Percentiles rank a stretch among this genome's conserved stretches.
Evolutionary conservation across 2,329 filamentous ascomycete genomes (phyloP).

Genomic region (Colletotrichum noveboracense): DNA sequence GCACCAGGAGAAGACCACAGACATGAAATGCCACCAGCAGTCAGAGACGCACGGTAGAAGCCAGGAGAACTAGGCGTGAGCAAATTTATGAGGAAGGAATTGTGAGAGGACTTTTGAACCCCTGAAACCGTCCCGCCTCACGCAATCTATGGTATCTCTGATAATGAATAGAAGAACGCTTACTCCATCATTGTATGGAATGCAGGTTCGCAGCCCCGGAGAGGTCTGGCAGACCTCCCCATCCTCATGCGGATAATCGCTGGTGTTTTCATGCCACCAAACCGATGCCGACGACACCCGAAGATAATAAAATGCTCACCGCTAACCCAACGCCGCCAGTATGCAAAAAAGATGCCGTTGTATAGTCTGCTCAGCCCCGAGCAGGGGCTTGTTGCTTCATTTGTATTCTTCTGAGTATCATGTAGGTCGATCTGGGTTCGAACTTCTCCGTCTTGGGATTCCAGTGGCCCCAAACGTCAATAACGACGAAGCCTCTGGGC

Average conservation of each 20-base stretch:
- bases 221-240: background rate
- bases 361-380: background rate
- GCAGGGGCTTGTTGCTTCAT: conserved; percentile 23
- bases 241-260: background rate
- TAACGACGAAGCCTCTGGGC: conserved; percentile 47
- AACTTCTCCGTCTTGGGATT: conserved; percentile 59
- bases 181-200: background rate
- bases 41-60: background rate
- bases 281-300: conserved; percentile 1
- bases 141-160: conserved; percentile 14
- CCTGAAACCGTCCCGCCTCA: background rate
- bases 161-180: conserved; percentile 11
- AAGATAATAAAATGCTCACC: background rate
- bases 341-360: background rate
- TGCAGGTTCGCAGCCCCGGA: background rate
- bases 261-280: background rate
- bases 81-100: background rate
- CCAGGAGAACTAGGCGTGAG: background rate
- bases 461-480: conserved; percentile 60
- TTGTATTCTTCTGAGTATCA: conserved; percentile 19
- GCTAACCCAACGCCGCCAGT: conserved; percentile 12
- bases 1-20: background rate
- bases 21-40: background rate
- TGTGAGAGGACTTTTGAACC: background rate
- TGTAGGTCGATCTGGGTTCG: conserved; percentile 21